Evolutionary conservation across 345 rosid species (phyloP).

Genomic region (Salix dunnii): DNA sequence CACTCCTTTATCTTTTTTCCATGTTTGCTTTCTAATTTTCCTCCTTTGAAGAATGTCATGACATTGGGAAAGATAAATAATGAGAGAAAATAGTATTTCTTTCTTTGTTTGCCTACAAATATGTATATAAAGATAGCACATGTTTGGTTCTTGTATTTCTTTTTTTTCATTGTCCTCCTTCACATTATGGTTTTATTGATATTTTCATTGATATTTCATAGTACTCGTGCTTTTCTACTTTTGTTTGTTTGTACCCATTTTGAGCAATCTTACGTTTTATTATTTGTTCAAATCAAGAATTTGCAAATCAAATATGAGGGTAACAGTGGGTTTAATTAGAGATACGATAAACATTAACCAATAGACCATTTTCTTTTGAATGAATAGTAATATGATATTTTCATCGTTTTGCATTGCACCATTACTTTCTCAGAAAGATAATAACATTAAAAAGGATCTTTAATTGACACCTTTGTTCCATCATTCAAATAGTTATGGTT

Average conservation of each 20-base stretch:
- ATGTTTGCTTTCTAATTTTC: neutral
- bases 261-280: neutral
- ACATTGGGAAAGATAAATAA: neutral
- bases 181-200: neutral
- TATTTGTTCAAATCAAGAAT: neutral
- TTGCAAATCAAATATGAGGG: neutral
- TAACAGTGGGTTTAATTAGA: neutral
- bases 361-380: neutral
- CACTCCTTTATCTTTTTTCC: neutral
- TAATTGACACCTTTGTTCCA: neutral
- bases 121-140: slow-evolving; percentile 11
- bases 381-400: neutral
- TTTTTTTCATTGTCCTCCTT: neutral
- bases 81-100: neutral
- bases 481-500: neutral
- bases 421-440: too few species aligned
- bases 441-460: neutral
- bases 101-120: slow-evolving; percentile 7
- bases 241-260: neutral
- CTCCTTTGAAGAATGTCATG: neutral
- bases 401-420: neutral
- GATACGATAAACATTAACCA: neutral
- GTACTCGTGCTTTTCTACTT: neutral
- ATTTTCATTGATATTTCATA: neutral
- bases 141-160: slow-evolving; percentile 9